Percentiles rank a stretch among this genome's conserved stretches.
phyloP scores from a whole-genome alignment of 306 rosid genomes.

The Luffa aegyptiaca region DNA sequence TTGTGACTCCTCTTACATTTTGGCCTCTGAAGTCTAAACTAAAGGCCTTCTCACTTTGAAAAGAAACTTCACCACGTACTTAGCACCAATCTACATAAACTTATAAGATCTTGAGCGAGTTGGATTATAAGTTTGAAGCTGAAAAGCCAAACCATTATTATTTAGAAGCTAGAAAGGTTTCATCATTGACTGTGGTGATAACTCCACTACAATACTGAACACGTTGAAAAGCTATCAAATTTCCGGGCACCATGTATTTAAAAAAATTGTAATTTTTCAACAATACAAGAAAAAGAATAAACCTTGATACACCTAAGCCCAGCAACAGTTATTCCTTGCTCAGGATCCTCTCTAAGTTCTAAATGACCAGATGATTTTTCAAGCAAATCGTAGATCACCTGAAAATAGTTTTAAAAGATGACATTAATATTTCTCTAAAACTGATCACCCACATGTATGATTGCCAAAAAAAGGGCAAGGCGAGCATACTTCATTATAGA shows the following conservation, averaged over 20 bases:
- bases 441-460: background rate
- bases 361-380: slow-evolving; percentile 56
- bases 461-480: background rate
- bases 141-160: background rate
- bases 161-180: background rate
- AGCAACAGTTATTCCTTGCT: slow-evolving; percentile 46
- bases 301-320: slow-evolving; percentile 58
- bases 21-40: background rate
- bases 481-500: slow-evolving; percentile 41
- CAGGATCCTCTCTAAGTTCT: slow-evolving; percentile 63
- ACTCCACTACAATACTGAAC: background rate
- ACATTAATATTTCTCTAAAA: background rate
- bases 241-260: background rate
- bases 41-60: background rate
- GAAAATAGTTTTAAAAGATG: slow-evolving; percentile 9
- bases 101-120: background rate
- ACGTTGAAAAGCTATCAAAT: background rate
- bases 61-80: background rate
- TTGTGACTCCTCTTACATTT: background rate
- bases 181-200: background rate
- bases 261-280: background rate
- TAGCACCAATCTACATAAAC: background rate
- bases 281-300: background rate
- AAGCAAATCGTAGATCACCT: slow-evolving; percentile 60
- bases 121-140: background rate